Conservation (phyloP, 768 basidiomycete species). For the Termitomyces sp. region DNA sequence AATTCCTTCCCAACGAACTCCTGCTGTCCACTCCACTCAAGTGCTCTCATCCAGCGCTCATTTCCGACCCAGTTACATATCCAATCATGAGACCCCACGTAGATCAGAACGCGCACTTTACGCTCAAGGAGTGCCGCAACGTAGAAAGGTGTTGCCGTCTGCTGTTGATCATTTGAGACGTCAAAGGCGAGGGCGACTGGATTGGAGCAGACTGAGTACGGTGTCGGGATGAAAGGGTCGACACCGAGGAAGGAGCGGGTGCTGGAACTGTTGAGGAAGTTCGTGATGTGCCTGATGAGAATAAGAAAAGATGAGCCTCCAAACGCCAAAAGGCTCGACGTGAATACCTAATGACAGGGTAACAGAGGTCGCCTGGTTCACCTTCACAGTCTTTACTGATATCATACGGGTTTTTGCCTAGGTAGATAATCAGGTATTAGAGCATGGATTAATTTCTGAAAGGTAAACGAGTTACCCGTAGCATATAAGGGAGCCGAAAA, state of each 20-base stretch:
- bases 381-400: slow-evolving; percentile 58
- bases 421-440: background rate
- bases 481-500: slow-evolving; percentile 37
- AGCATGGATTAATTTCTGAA: background rate
- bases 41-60: slow-evolving; percentile 58
- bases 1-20: slow-evolving; percentile 35
- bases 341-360: slow-evolving; percentile 40
- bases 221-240: slow-evolving; percentile 32
- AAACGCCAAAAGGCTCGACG: background rate
- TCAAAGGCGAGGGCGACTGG: slow-evolving; percentile 45
- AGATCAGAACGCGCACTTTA: slow-evolving; percentile 62
- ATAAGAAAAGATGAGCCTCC: background rate
- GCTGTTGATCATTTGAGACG: slow-evolving; percentile 33
- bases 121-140: slow-evolving; percentile 66
- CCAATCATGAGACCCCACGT: slow-evolving; percentile 69
- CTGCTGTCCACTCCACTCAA: slow-evolving; percentile 66
- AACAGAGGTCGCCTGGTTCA: slow-evolving; percentile 44
- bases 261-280: slow-evolving; percentile 56
- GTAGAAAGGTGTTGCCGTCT: slow-evolving; percentile 44
- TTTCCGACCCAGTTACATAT: slow-evolving; percentile 77
- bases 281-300: slow-evolving; percentile 40
- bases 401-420: slow-evolving; percentile 60
- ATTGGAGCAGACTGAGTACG: slow-evolving; percentile 28
- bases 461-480: slow-evolving; percentile 28
- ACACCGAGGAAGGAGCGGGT: slow-evolving; percentile 59